phyloP scores from a whole-genome alignment of 139 green algal species.

The Edaphochlamys debaryana region DNA sequence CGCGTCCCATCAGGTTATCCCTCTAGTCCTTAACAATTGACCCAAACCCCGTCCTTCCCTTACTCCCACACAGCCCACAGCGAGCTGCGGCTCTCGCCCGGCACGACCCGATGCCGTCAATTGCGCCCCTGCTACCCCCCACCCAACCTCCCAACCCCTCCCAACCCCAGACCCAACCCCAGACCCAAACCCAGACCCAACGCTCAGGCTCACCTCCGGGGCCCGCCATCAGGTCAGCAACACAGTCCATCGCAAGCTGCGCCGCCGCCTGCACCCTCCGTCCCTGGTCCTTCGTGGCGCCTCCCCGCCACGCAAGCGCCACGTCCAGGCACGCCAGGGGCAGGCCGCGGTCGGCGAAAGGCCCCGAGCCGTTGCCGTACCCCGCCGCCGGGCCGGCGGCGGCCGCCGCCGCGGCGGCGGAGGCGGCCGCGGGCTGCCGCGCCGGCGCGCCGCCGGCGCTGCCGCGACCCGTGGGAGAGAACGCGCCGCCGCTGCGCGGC shows the following conservation, averaged over 20 bases:
- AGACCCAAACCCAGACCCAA: no score
- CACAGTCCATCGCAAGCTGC: constrained; percentile 65
- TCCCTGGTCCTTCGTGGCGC: background rate
- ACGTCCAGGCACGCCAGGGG: background rate
- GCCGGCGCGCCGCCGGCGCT: background rate
- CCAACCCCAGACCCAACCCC: no score
- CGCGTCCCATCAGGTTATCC: no score
- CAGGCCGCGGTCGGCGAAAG: constrained; percentile 17
- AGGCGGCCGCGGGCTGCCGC: background rate
- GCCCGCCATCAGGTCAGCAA: constrained; percentile 43
- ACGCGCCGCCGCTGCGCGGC: background rate
- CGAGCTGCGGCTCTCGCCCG: no score
- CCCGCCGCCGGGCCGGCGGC: background rate
- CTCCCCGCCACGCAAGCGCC: background rate
- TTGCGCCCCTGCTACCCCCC: no score
- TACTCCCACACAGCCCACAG: no score
- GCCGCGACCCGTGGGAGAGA: no score
- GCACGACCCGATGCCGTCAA: no score
- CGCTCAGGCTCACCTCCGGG: background rate
- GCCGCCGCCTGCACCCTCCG: constrained; percentile 35
- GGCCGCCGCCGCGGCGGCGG: background rate
- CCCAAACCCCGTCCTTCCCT: no score
- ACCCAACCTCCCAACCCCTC: no score
- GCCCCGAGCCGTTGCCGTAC: background rate
- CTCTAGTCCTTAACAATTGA: no score